Evolutionary conservation across 2,329 filamentous ascomycete genomes (phyloP).

Genomic region (Monilinia polystroma): DNA sequence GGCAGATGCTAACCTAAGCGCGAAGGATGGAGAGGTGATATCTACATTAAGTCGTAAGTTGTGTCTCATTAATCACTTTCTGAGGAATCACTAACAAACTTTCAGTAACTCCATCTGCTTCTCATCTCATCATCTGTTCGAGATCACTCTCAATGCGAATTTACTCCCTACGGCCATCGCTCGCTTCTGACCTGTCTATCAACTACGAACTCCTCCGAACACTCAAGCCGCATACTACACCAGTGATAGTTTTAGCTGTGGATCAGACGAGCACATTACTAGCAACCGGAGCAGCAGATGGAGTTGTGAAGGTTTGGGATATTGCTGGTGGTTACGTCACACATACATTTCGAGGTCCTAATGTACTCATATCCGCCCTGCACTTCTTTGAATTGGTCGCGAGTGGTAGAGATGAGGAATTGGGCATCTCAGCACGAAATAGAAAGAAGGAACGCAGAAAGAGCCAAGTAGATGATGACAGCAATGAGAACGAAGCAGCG

Average conservation of each 20-base stretch:
- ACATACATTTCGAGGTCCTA: slow-evolving; percentile 91
- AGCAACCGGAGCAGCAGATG: slow-evolving; percentile 90
- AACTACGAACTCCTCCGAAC: slow-evolving; percentile 71
- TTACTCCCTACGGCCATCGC: slow-evolving; percentile 66
- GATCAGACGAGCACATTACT: slow-evolving; percentile 86
- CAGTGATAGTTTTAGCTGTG: slow-evolving; percentile 81
- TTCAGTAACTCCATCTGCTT: slow-evolving; percentile 80
- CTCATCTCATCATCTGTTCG: slow-evolving; percentile 87
- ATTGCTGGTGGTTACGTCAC: slow-evolving; percentile 86
- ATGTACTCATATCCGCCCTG: slow-evolving; percentile 85
- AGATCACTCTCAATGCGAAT: slow-evolving; percentile 95
- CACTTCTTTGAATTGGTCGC: slow-evolving; percentile 80
- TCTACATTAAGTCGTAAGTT: slow-evolving; percentile 66
- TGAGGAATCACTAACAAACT: slow-evolving; percentile 29
- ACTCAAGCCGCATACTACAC: slow-evolving; percentile 85
- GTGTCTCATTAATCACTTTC: slow-evolving; percentile 15
- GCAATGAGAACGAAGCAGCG: slow-evolving; percentile 48
- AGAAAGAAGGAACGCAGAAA: slow-evolving; percentile 47
- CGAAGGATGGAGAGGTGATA: slow-evolving; percentile 73
- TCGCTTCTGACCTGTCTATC: slow-evolving; percentile 55
- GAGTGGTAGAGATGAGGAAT: slow-evolving; percentile 43
- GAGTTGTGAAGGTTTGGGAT: slow-evolving; percentile 95
- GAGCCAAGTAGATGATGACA: slow-evolving; percentile 48
- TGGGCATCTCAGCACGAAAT: slow-evolving; percentile 43
- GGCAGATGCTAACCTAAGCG: slow-evolving; percentile 32